A percentile compares a stretch with the other conserved stretches of the same genome.
phyloP scores from a whole-genome alignment of 257 asterid genomes.

The Paraleonurus japonicus region DNA sequence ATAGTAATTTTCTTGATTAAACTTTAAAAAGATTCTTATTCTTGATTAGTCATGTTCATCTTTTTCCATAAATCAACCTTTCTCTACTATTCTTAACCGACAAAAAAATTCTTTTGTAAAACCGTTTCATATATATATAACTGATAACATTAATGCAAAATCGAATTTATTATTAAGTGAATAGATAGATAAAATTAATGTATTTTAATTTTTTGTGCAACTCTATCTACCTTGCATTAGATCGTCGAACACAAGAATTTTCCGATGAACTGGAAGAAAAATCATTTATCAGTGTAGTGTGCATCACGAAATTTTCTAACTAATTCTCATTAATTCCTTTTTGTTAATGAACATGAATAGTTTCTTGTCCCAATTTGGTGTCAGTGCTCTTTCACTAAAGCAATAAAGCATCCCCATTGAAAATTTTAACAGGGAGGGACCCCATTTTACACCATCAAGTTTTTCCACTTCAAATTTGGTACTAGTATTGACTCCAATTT shows the following conservation, averaged over 20 bases:
- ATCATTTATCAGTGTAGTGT: too few relatives aligned
- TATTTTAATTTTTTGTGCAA: too few relatives aligned
- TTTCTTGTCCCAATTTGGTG: conserved; percentile 24
- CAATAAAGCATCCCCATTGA: conserved; percentile 24
- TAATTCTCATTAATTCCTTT: not conserved
- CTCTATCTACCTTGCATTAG: too few relatives aligned
- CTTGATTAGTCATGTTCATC: not conserved
- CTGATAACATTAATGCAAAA: too few relatives aligned
- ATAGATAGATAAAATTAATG: too few relatives aligned
- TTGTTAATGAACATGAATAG: conserved; percentile 11
- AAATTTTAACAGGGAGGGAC: conserved; percentile 17
- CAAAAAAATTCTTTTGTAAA: too few relatives aligned
- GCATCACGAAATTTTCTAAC: not conserved
- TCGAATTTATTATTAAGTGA: too few relatives aligned
- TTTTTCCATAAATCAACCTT: not conserved
- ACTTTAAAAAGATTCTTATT: not conserved
- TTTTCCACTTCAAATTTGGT: conserved; percentile 10
- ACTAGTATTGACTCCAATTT: not conserved
- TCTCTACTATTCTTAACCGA: not conserved
- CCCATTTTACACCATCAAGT: conserved; percentile 14
- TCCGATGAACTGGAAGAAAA: not conserved
- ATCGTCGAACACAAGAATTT: too few relatives aligned
- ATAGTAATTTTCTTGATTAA: not conserved
- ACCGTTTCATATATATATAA: too few relatives aligned
- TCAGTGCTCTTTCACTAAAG: conserved; percentile 35